Percentiles rank a stretch among this genome's conserved stretches.
These are phyloP conservation scores for Croton laevigatus DNA, from an alignment of 441 rosid genomes.

Conservation along the genomic window DNA sequence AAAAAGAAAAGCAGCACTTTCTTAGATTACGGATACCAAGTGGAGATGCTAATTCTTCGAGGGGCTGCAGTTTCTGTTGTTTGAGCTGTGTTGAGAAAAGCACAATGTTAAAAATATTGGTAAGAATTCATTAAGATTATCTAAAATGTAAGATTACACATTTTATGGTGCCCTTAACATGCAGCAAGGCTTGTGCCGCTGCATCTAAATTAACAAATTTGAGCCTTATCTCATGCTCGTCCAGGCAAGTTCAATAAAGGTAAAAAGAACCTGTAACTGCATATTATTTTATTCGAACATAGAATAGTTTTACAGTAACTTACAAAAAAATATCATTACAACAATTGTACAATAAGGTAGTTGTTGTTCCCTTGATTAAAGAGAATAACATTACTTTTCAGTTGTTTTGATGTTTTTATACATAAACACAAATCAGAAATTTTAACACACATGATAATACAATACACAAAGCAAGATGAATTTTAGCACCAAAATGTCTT, in stretches of 20 bases:
- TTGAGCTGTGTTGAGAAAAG: too few species aligned
- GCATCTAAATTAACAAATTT: too few species aligned
- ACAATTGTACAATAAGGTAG: slow-evolving; percentile 3
- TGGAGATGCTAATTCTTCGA: too few species aligned
- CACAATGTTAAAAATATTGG: too few species aligned
- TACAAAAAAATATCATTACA: not conserved
- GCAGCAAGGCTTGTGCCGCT: too few species aligned
- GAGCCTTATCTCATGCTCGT: not conserved
- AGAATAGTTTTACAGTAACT: not conserved
- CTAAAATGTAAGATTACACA: too few species aligned
- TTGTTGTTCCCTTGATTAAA: slow-evolving; percentile 7
- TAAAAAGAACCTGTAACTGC: not conserved
- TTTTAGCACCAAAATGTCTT: slow-evolving; percentile 57
- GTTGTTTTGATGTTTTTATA: not conserved
- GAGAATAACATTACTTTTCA: slow-evolving; percentile 18
- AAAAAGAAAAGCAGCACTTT: too few species aligned
- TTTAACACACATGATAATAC: not conserved
- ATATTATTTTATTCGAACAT: not conserved
- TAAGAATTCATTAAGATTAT: too few species aligned
- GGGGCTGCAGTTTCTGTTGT: too few species aligned
- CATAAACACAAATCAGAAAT: slow-evolving; percentile 14
- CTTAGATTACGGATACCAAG: too few species aligned
- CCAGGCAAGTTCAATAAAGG: not conserved
- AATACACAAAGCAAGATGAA: slow-evolving; percentile 1
- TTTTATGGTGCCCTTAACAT: too few species aligned